Base-by-base conservation (phyloP, 2,329 filamentous ascomycete species). In the Aspergillus jensenii region DNA sequence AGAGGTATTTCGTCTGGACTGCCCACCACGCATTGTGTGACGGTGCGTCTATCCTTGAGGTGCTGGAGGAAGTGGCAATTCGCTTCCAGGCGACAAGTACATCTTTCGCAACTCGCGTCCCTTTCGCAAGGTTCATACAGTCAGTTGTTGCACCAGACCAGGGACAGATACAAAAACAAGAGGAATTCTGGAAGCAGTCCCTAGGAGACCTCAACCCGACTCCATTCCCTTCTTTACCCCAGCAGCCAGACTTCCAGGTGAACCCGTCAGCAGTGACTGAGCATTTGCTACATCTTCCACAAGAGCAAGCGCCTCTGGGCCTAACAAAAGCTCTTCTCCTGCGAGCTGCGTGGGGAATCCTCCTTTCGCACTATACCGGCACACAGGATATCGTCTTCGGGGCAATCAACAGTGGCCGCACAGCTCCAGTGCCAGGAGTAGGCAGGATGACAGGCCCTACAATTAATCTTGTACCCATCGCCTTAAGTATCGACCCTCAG, bases 21-120 rank as follows among this genome's bases (percentile, higher is more conserved):
- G 70, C 74, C 56, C 78, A 80, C 60, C 77, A 79, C 57, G 73
- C 75, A 5, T 62, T 79, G 1, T 80, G 78, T 60, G 78, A 80
- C 62, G 76, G 74, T 5, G 68, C 65, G 67, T 67, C 56, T 25
- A 46, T 67, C n/a, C 56, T 59, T 9, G n/a, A 61, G 40, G 23
- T 62, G 8, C 35, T 57, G n/a, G 23, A 55, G 12, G 53, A 59
- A n/a, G 31, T 45, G 8, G 27, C 43, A 1, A 45, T 25, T 6
- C 23, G 19, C 15, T 25, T 15, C 25, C 23, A 14, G 43, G 2
- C 6, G 12, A n/a, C 11, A 4, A 2, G 19, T 14, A 27, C 21
- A 14, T 27, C 11, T 1, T 23, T 23, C 2, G 6, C 43, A 45
- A 3, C 43, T 1, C 43, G 21, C 21, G 21, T 12, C 9, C 8